These are phyloP conservation scores for Aspergillus texensis DNA, from an alignment of 2,329 filamentous ascomycete species.

Conservation along the genomic window DNA sequence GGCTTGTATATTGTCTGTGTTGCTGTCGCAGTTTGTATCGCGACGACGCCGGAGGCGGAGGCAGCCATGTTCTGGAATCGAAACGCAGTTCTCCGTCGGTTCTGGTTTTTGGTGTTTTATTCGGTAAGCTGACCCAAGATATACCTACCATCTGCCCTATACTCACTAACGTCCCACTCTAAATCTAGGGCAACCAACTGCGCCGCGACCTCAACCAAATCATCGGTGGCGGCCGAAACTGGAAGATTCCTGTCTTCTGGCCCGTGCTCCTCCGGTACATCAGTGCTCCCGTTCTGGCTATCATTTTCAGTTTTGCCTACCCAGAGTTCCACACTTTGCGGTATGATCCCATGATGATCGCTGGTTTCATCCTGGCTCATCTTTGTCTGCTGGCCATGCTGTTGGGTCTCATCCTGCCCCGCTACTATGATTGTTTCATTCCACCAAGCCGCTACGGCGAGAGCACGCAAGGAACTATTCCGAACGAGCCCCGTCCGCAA, in stretches of 20 bases:
- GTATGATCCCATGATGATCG: slow-evolving; percentile 55
- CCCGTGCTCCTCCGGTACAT: slow-evolving; percentile 55
- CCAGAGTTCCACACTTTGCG: slow-evolving; percentile 52
- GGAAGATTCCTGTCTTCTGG: slow-evolving; percentile 58
- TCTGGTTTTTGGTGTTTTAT: slow-evolving; percentile 61
- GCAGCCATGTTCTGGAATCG: slow-evolving; percentile 49
- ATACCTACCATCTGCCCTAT: background rate
- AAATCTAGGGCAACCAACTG: slow-evolving; percentile 56
- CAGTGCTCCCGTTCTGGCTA: slow-evolving; percentile 53
- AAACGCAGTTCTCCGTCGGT: slow-evolving; percentile 42
- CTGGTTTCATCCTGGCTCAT: slow-evolving; percentile 54
- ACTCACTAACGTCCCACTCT: slow-evolving; percentile 1
- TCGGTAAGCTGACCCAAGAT: slow-evolving; percentile 48
- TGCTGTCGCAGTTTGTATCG: slow-evolving; percentile 22
- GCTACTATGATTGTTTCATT: slow-evolving; percentile 58
- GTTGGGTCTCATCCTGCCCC: slow-evolving; percentile 54
- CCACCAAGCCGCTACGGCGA: slow-evolving; percentile 51
- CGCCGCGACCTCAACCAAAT: slow-evolving; percentile 58
- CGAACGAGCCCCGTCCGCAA: background rate
- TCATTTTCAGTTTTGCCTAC: slow-evolving; percentile 57
- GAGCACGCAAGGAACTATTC: slow-evolving; percentile 29
- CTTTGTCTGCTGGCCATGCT: slow-evolving; percentile 52
- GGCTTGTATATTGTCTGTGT: slow-evolving; percentile 53
- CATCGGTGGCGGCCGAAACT: slow-evolving; percentile 58
- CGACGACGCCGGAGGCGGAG: slow-evolving; percentile 45